Evolutionary conservation across 257 asterid species (phyloP), one percentile per base, ranked within the genome.

Genomic region (Penstemon newberryi): DNA sequence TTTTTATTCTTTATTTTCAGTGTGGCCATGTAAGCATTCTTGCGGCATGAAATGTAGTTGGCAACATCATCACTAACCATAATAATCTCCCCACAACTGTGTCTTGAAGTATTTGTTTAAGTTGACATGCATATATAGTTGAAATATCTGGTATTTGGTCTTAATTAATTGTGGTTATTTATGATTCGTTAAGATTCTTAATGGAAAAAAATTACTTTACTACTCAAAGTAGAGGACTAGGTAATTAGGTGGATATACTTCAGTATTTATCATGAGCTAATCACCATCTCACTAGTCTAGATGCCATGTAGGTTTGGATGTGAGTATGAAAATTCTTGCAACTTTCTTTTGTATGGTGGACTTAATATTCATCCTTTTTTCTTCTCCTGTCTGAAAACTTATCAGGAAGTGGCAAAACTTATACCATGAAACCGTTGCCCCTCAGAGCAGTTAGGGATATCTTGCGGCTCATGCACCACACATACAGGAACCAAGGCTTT

Each of bases 331-430:
- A 25, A 25, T 25, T 25, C 33, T 25, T 25, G 33, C 33, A 25
- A 25, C 33, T 25, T 25, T 25, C 33, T 25, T 25, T 25, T 25
- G 33, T 25, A 25, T 25, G 33, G 33, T 25, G 33, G 33, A 25
- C 54, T 43, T 25, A 13, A 39, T 70, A 9, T 53, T 13, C 33
- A 44, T 73, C 51, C n/a, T 45, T 33, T 77, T 56, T 12, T 57
- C 60, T 40, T 70, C 63, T 66, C 66, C 61, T 38, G 46, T 76
- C 54, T 70, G 67, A 42, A 66, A 52, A 56, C 57, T 70, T 38
- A 65, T 69, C 82, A 91, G 99, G 99, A 83, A 94, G 99, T 80
- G 99, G 99, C 66, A 94, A 94, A 76, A 94, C 99, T 19, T 94
- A 75, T 76, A 94, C 99, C 18, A 94, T 94, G 99, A 91, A 94